phyloP scores from a whole-genome alignment of 2,329 filamentous ascomycete species.

The Leptographium lundbergii region DNA sequence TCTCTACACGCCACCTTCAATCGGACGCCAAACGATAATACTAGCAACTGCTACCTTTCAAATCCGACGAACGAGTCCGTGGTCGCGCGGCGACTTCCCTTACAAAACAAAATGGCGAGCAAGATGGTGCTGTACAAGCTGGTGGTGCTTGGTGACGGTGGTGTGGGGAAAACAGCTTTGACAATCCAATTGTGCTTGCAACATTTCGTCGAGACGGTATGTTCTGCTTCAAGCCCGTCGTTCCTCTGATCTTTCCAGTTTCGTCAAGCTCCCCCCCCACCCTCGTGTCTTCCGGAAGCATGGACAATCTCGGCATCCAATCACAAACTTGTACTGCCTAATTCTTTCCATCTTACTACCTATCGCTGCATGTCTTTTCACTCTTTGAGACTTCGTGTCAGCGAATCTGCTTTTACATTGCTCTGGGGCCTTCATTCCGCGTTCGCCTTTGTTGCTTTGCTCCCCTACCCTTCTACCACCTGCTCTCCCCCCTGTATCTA shows the following conservation, averaged over 20 bases:
- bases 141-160: slow-evolving; percentile 89
- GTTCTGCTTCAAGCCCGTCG: slow-evolving; percentile 17
- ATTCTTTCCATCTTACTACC: background rate
- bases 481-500: background rate
- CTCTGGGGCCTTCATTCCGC: background rate
- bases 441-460: too few species aligned
- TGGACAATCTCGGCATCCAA: background rate
- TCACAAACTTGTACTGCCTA: background rate
- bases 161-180: slow-evolving; percentile 85
- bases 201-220: slow-evolving; percentile 86
- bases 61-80: background rate
- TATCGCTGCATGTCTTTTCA: background rate
- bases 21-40: background rate
- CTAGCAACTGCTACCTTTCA: background rate
- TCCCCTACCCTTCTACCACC: background rate
- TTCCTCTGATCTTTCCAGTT: background rate
- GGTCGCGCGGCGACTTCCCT: slow-evolving; percentile 7
- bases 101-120: slow-evolving; percentile 56
- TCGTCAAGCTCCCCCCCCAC: background rate
- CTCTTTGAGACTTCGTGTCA: background rate
- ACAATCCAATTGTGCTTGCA: slow-evolving; percentile 96
- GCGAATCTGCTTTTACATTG: background rate
- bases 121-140: slow-evolving; percentile 95
- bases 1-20: background rate
- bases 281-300: background rate